Percentiles rank a stretch among this genome's conserved stretches.
Evolutionary conservation across 2,329 filamentous ascomycete genomes (phyloP).

Genomic region (Venturia asperata): DNA sequence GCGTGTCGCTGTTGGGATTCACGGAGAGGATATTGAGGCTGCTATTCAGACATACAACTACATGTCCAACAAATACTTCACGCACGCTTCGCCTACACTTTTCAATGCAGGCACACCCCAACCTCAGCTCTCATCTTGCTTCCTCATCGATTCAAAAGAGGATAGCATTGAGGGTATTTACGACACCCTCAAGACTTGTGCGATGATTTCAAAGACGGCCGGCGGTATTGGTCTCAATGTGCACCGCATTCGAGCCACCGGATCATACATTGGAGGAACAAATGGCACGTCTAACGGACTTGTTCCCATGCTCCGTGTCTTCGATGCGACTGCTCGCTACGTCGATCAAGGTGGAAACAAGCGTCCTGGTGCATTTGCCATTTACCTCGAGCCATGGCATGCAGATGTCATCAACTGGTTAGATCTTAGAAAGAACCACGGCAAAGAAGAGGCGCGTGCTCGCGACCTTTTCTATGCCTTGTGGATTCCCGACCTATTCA

Average conservation of each 20-base stretch:
- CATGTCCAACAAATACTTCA: slow-evolving; percentile 99
- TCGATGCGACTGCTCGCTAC: slow-evolving; percentile 98
- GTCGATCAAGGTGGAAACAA: slow-evolving; percentile 99
- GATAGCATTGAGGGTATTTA: slow-evolving; percentile 99
- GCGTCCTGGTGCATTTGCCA: slow-evolving; percentile 94
- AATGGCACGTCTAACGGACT: slow-evolving; percentile 98
- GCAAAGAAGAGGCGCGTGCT: slow-evolving; percentile 95
- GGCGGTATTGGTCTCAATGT: slow-evolving; percentile 96
- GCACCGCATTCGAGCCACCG: slow-evolving; percentile 93
- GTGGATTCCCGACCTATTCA: slow-evolving; percentile 98
- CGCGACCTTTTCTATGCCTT: slow-evolving; percentile 96
- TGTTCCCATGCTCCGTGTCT: slow-evolving; percentile 95
- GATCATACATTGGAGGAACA: slow-evolving; percentile 95
- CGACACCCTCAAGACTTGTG: slow-evolving; percentile 97
- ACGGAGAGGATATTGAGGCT: slow-evolving; percentile 88
- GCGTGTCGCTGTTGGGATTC: slow-evolving; percentile 96
- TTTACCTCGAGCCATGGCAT: slow-evolving; percentile 99
- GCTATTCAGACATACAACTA: slow-evolving; percentile 97
- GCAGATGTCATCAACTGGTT: slow-evolving; percentile 96
- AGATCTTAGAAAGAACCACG: slow-evolving; percentile 97
- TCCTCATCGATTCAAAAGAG: slow-evolving; percentile 98
- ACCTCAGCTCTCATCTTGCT: slow-evolving; percentile 93
- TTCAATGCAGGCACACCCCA: slow-evolving; percentile 97
- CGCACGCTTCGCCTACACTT: slow-evolving; percentile 92
- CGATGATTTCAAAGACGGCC: slow-evolving; percentile 99